Conservation (phyloP, 805 yeast species). For the Suhomyces kilbournensis region DNA sequence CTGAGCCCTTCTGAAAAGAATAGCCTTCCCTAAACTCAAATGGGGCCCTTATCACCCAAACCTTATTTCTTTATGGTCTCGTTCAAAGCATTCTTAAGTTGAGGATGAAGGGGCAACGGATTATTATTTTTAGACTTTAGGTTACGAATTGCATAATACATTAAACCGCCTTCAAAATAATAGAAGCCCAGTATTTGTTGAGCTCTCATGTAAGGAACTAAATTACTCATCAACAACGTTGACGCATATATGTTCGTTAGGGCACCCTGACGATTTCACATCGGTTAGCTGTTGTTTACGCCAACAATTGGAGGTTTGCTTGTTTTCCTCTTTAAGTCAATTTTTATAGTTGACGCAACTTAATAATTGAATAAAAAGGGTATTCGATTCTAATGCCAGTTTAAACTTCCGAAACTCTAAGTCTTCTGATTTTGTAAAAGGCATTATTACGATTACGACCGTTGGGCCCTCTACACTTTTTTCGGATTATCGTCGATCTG, state of each 20-base stretch:
- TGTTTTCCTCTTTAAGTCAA: background rate
- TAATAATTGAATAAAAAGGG: background rate
- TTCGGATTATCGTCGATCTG: background rate
- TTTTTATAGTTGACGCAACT: background rate
- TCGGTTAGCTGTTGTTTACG: background rate
- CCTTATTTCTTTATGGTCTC: background rate
- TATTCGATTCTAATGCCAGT: background rate
- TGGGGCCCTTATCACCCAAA: background rate
- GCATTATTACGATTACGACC: background rate
- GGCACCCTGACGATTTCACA: background rate
- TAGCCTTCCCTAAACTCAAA: background rate
- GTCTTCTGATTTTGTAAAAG: background rate
- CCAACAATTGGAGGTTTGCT: background rate
- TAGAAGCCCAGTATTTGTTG: background rate
- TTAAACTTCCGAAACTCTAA: background rate
- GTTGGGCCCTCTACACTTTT: background rate
- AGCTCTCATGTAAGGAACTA: conserved; percentile 4
- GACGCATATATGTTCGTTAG: background rate
- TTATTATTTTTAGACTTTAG: background rate
- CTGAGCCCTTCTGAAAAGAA: background rate
- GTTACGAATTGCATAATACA: conserved; percentile 1
- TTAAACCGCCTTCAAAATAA: background rate
- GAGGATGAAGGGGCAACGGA: background rate
- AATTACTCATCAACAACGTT: background rate
- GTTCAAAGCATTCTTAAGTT: background rate